Evolutionary conservation across 768 basidiomycete species (phyloP).

Genomic region (Sutorius australiensis): DNA sequence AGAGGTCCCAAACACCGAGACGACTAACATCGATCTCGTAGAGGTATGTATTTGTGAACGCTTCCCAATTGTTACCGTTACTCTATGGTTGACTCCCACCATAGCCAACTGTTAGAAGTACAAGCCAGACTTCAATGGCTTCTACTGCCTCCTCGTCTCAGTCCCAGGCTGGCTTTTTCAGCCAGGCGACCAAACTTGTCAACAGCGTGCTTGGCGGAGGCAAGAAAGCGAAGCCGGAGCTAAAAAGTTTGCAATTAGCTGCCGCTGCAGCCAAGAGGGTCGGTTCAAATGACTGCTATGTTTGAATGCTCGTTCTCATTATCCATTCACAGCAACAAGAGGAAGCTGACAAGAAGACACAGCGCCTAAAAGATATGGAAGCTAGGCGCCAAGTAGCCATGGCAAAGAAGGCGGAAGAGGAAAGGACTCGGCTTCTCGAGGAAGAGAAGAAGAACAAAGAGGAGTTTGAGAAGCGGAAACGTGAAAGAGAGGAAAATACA

Average conservation of each 20-base stretch:
- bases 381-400: slow-evolving; percentile 65
- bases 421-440: slow-evolving; percentile 57
- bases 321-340: slow-evolving; percentile 71
- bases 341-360: slow-evolving; percentile 74
- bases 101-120: slow-evolving; percentile 34
- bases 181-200: slow-evolving; percentile 66
- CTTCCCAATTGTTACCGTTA: neutral
- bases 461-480: slow-evolving; percentile 73
- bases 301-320: slow-evolving; percentile 3
- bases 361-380: slow-evolving; percentile 78
- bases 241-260: slow-evolving; percentile 80
- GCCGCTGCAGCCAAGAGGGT: slow-evolving; percentile 89
- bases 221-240: slow-evolving; percentile 72
- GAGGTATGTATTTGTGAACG: slow-evolving; percentile 37
- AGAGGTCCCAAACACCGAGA: slow-evolving; percentile 38
- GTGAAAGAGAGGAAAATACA: slow-evolving; percentile 74
- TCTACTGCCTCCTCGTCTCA: slow-evolving; percentile 38
- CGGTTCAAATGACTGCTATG: slow-evolving; percentile 9
- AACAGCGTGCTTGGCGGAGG: slow-evolving; percentile 61
- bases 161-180: slow-evolving; percentile 59
- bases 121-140: slow-evolving; percentile 54
- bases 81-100: slow-evolving; percentile 8
- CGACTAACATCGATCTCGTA: slow-evolving; percentile 36
- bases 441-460: slow-evolving; percentile 71
- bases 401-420: slow-evolving; percentile 78